phyloP scores from a whole-genome alignment of 2,329 filamentous ascomycete genomes.

The Trichoderma sp. region DNA sequence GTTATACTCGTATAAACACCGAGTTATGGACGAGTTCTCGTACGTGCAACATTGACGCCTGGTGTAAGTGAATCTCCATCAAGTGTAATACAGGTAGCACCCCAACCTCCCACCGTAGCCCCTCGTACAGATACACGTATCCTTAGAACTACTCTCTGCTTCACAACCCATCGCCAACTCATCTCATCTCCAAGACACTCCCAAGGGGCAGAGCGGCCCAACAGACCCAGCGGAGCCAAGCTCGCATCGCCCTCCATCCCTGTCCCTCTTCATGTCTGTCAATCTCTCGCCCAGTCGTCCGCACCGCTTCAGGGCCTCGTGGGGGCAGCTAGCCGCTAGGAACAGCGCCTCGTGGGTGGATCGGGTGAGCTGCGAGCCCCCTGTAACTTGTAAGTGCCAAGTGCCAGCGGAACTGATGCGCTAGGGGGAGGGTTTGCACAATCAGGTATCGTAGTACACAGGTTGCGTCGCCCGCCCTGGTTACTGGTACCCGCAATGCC shows the following conservation, averaged over 20 bases:
- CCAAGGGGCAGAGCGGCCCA: not conserved
- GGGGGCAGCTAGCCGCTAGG: conserved; percentile 12
- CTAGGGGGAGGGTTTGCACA: not conserved
- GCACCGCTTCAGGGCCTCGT: not conserved
- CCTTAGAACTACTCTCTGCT: not conserved
- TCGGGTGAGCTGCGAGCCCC: not conserved
- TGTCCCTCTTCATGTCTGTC: conserved; percentile 4
- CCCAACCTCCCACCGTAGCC: not conserved
- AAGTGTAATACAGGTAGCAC: not conserved
- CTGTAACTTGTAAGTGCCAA: not conserved
- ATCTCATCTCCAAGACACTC: not conserved
- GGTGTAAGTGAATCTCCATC: not conserved
- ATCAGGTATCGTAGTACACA: not conserved
- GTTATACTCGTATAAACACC: not conserved
- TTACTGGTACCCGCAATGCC: not conserved
- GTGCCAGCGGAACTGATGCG: conserved; percentile 11
- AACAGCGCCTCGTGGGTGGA: conserved; percentile 17
- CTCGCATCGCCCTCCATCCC: not conserved
- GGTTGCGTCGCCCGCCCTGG: not conserved
- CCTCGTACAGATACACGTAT: not conserved
- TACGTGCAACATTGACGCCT: too few species aligned
- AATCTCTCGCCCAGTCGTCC: conserved; percentile 15
- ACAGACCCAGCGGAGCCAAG: not conserved
- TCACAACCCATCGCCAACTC: not conserved
- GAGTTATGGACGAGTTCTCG: not conserved